Conservation (phyloP, 2,329 filamentous ascomycete genomes). For the Colletotrichum truncatum region DNA sequence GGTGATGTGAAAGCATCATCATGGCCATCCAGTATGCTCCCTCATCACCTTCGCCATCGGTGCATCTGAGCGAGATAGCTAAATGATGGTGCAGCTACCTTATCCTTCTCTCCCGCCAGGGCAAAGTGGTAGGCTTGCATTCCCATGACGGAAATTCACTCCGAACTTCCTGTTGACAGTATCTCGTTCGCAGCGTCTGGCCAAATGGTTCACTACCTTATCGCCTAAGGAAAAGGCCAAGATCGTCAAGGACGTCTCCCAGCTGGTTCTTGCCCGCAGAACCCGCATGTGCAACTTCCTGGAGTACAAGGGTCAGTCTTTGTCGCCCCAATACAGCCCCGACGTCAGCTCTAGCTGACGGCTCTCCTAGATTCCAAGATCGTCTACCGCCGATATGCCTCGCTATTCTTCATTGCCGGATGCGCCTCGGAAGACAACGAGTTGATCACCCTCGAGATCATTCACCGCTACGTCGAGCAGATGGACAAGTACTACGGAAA, state of each 20-base stretch:
- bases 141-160: neutral
- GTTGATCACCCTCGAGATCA: constrained; percentile 96
- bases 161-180: neutral
- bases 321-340: neutral
- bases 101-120: constrained; percentile 96
- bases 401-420: constrained; percentile 98
- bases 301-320: constrained; percentile 87
- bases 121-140: constrained; percentile 86
- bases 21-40: constrained; percentile 56
- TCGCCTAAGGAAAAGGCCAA: constrained; percentile 99
- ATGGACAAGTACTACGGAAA: constrained; percentile 99
- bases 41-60: neutral
- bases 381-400: constrained; percentile 97
- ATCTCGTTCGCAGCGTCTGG: constrained; percentile 76
- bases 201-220: constrained; percentile 99
- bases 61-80: constrained; percentile 21
- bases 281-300: constrained; percentile 99
- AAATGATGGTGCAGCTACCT: constrained; percentile 75
- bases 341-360: neutral
- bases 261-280: constrained; percentile 92
- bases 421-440: constrained; percentile 98
- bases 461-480: constrained; percentile 99
- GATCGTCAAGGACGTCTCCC: constrained; percentile 99
- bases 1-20: constrained; percentile 34
- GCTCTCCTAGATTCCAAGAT: constrained; percentile 85